Evolutionary conservation across 495 filamentous ascomycete species (phyloP), one percentile per base, ranked within the genome.

Genomic region (Xylaria castorea): DNA sequence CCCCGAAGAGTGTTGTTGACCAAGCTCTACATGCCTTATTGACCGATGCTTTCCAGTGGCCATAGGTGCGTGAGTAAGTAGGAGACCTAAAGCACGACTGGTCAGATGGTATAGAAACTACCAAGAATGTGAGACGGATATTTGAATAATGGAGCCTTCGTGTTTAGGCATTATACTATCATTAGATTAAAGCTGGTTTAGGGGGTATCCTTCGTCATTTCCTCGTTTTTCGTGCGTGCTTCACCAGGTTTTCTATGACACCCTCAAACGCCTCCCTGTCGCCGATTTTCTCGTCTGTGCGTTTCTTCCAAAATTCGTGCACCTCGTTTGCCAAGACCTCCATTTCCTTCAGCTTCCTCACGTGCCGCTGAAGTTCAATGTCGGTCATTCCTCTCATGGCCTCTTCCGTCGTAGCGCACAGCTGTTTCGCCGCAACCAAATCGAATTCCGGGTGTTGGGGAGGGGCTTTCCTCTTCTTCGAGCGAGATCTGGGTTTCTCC

Each of bases 221-320:
- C 78, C 96, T 86, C 61, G 93, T 91, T 79, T 95, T 93, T 82
- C 94, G 87, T 11, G 97, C 96, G 84, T 97, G 96, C 81, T 92
- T 96, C 55, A 99, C 96, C 71, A 99, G 83, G 79, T 98, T 97
- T 83, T 98, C 97, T 86, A 99, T 97, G 11, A 99, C 96, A 0
- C 92, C 93, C 78, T 99, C 96, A 85, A 99, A 98, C 7, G 94
- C 93, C 82, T 98, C 95, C 75, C 97, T 92, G 74, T 99, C 95
- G 36, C 92, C 90, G 68, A 97, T 84, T 68, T 94, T 92, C 66
- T 92, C 92, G 77, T 97, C 94, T 42, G 90, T 90, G 75, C 91
- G 85, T 85, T 91, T 92, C 63, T 94, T 87, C 96, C 97, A 99
- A 75, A 94, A 97, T 71, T 93, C 92, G 42, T 97, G 86, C 53